These are phyloP conservation scores for Penicillium sp. DNA, from an alignment of 2,329 filamentous ascomycete genomes.

Conservation along the genomic window DNA sequence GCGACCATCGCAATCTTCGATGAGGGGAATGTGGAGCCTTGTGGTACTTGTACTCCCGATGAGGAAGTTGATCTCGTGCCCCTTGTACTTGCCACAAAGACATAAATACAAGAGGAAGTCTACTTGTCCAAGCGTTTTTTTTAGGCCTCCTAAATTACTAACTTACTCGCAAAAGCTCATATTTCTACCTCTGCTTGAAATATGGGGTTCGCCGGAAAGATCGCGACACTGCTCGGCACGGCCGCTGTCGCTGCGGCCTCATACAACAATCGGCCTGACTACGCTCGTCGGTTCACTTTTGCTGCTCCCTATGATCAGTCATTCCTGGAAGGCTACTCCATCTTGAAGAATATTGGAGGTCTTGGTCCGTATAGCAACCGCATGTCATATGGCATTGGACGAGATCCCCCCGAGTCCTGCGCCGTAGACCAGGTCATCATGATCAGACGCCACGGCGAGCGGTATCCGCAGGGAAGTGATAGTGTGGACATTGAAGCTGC, in stretches of 20 bases:
- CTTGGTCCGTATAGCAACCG: conserved; percentile 19
- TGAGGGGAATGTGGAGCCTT: neutral
- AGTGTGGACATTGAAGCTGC: conserved; percentile 9
- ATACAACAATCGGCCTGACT: conserved; percentile 1
- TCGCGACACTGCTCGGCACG: neutral
- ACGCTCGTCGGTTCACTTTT: neutral
- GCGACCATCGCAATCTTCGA: neutral
- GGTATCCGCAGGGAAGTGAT: conserved; percentile 15
- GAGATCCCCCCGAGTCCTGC: conserved; percentile 19
- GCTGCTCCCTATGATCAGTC: conserved; percentile 2
- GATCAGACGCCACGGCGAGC: conserved; percentile 24
- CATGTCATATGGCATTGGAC: conserved; percentile 17
- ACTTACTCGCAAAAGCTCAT: neutral
- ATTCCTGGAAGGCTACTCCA: conserved; percentile 17
- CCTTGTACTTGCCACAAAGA: neutral
- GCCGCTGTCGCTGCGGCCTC: neutral
- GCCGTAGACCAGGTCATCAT: conserved; percentile 23
- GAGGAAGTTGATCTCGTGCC: neutral
- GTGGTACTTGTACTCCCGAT: neutral
- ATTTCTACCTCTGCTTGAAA: neutral
- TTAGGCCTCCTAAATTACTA: neutral
- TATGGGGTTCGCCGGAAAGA: neutral
- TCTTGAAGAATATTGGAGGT: conserved; percentile 20
- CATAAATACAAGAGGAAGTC: neutral
- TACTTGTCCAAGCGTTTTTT: neutral